A percentile compares a stretch with the other conserved stretches of the same genome.
These are phyloP conservation scores for Penicillium glabrum DNA, from an alignment of 2,329 filamentous ascomycete genomes.

Conservation along the genomic window DNA sequence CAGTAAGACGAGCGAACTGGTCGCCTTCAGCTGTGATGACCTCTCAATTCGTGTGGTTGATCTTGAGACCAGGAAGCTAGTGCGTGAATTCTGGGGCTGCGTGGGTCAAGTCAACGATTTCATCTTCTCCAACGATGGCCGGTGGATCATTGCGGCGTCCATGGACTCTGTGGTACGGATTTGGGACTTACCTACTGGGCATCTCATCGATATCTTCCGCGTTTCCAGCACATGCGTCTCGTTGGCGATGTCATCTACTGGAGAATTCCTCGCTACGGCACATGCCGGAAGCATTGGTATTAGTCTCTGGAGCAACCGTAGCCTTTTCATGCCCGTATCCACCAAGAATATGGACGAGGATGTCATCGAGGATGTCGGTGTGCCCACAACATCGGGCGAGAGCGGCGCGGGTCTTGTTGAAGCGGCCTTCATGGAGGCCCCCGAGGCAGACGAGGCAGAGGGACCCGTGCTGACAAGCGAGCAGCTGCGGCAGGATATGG, in stretches of 20 bases:
- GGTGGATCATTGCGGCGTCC: constrained; percentile 88
- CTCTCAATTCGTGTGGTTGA: constrained; percentile 85
- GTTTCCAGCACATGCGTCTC: constrained; percentile 77
- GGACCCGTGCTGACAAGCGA: constrained; percentile 63
- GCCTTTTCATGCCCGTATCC: constrained; percentile 83
- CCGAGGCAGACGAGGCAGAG: constrained; percentile 47
- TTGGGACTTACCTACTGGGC: constrained; percentile 94
- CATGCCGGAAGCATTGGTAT: constrained; percentile 81
- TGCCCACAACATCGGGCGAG: constrained; percentile 79
- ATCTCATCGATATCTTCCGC: constrained; percentile 89
- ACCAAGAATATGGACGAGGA: constrained; percentile 80
- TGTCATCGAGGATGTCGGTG: constrained; percentile 64
- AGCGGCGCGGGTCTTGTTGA: constrained; percentile 73
- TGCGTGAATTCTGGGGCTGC: constrained; percentile 89
- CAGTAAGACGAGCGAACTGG: constrained; percentile 77
- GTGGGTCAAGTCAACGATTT: constrained; percentile 73
- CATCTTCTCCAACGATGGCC: constrained; percentile 86
- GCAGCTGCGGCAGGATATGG: constrained; percentile 77
- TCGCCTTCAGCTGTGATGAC: constrained; percentile 88
- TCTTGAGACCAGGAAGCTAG: constrained; percentile 82
- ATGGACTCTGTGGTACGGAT: constrained; percentile 77
- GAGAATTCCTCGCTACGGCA: constrained; percentile 91
- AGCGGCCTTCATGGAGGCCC: constrained; percentile 66
- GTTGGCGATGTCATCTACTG: constrained; percentile 82
- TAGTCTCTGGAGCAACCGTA: constrained; percentile 94